Conservation (phyloP, 2,329 filamentous ascomycete genomes). For the Sporothrix pallida region DNA sequence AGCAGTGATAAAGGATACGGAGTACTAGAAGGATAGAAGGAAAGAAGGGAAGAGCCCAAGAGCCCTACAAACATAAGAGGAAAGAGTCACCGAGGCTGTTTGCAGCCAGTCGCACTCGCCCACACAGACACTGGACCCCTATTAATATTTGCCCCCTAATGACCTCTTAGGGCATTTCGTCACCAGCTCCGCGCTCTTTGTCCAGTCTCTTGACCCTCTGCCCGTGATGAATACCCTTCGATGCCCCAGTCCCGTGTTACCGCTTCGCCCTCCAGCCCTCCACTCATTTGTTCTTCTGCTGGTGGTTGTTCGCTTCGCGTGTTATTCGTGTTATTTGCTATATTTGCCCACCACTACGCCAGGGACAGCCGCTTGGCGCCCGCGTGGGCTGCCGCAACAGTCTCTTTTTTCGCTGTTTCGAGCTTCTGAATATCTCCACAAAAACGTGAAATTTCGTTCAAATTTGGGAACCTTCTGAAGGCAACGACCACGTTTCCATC, state of each 20-base stretch:
- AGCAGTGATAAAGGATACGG: neutral
- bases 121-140: neutral
- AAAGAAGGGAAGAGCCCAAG: neutral
- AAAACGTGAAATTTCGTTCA: slow-evolving; percentile 23
- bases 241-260: slow-evolving; percentile 3
- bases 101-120: neutral
- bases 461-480: neutral
- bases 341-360: neutral
- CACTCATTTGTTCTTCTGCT: too few species aligned
- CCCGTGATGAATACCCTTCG: slow-evolving; percentile 15
- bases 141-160: slow-evolving; percentile 10
- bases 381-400: neutral
- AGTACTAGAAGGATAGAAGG: neutral
- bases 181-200: neutral
- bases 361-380: slow-evolving; percentile 17
- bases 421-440: neutral
- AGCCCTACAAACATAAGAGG: neutral
- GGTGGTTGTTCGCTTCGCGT: too few species aligned
- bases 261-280: too few species aligned
- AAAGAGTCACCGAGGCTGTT: neutral
- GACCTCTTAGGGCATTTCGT: neutral
- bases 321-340: neutral
- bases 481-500: neutral
- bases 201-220: neutral
- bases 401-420: neutral